These are phyloP conservation scores for Claviceps purpurea DNA, from an alignment of 2,329 filamentous ascomycete species.

Conservation along the genomic window DNA sequence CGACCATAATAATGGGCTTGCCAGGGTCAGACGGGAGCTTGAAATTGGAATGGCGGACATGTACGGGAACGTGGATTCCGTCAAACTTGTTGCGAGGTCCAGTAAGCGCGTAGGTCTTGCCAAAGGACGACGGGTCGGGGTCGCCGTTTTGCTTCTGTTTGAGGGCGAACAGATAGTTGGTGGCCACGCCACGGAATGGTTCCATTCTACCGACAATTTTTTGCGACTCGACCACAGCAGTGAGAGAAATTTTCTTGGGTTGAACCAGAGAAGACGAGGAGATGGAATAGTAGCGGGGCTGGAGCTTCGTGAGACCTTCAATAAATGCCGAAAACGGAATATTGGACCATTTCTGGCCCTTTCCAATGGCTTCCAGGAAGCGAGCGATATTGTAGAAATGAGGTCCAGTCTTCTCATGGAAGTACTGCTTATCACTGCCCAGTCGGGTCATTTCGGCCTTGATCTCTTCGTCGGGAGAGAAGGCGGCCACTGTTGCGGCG, in stretches of 20 bases:
- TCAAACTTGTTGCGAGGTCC: slow-evolving; percentile 96
- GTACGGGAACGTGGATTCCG: slow-evolving; percentile 85
- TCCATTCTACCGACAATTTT: slow-evolving; percentile 66
- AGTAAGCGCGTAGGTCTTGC: slow-evolving; percentile 71
- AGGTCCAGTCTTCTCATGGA: slow-evolving; percentile 70
- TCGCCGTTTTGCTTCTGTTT: slow-evolving; percentile 96
- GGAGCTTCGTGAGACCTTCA: slow-evolving; percentile 85
- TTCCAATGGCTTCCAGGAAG: slow-evolving; percentile 59
- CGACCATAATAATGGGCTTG: slow-evolving; percentile 91
- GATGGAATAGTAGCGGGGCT: slow-evolving; percentile 98
- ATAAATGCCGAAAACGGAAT: slow-evolving; percentile 92
- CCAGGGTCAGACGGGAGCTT: slow-evolving; percentile 91
- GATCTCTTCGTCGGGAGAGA: slow-evolving; percentile 70
- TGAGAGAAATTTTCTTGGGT: slow-evolving; percentile 89
- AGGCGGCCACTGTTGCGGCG: slow-evolving; percentile 71
- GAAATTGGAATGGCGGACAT: slow-evolving; percentile 97
- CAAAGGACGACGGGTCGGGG: slow-evolving; percentile 65
- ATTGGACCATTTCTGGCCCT: slow-evolving; percentile 63
- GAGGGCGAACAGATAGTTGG: slow-evolving; percentile 87
- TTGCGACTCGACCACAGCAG: slow-evolving; percentile 82
- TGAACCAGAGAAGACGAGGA: slow-evolving; percentile 92
- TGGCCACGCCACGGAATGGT: slow-evolving; percentile 81
- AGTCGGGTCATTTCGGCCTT: slow-evolving; percentile 84
- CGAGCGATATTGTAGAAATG: slow-evolving; percentile 85
- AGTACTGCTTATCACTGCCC: slow-evolving; percentile 89